phyloP scores from a whole-genome alignment of 257 asterid species.

The Ophiorrhiza pumila region DNA sequence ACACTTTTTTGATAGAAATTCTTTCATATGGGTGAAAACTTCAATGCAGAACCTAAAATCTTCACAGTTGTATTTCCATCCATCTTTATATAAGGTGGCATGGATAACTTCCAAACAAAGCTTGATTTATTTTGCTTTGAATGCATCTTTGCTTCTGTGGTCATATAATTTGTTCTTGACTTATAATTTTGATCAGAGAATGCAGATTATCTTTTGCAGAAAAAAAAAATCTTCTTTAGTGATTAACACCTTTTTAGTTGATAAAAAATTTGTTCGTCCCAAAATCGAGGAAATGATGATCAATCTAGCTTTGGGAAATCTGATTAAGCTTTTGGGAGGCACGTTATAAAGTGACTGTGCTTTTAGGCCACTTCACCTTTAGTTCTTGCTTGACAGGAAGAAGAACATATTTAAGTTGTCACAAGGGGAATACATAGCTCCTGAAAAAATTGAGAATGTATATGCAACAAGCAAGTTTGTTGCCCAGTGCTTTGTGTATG shows the following conservation, averaged over 20 bases:
- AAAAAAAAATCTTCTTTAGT: not conserved
- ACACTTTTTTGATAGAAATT: not conserved
- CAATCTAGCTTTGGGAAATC: slow-evolving; percentile 9
- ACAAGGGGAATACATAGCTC: slow-evolving; percentile 96
- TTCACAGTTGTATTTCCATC: not conserved
- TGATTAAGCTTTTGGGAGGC: not conserved
- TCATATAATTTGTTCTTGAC: not conserved
- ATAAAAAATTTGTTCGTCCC: not conserved
- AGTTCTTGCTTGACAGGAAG: slow-evolving; percentile 51
- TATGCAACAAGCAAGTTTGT: slow-evolving; percentile 88
- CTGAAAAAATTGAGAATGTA: slow-evolving; percentile 90
- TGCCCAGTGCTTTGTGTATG: slow-evolving; percentile 84
- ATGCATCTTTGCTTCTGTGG: not conserved
- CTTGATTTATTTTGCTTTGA: not conserved
- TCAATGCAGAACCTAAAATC: not conserved
- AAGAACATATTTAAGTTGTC: slow-evolving; percentile 94
- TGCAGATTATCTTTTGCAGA: not conserved
- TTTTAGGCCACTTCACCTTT: not conserved
- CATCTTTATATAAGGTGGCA: not conserved
- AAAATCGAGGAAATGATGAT: not conserved
- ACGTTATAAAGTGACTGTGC: not conserved
- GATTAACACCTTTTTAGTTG: not conserved
- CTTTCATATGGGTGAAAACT: not conserved
- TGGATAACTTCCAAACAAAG: not conserved
- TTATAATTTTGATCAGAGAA: not conserved